These are phyloP conservation scores for Dacryopinax spathularia DNA, from an alignment of 768 basidiomycete genomes.

Conservation along the genomic window DNA sequence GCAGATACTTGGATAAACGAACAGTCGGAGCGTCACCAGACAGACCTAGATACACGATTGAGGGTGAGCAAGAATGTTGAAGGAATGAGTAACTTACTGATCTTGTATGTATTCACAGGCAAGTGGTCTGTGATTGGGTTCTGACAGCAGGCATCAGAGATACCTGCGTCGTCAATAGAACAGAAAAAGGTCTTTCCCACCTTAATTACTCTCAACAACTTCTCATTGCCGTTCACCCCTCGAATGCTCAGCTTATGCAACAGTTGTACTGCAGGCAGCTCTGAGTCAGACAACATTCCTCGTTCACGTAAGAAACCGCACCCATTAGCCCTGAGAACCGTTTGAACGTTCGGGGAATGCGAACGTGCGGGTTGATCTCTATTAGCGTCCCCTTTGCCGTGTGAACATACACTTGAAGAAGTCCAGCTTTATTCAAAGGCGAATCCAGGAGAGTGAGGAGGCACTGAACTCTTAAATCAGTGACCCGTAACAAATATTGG, in stretches of 20 bases:
- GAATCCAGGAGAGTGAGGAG: conserved; percentile 92
- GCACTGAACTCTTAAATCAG: conserved; percentile 67
- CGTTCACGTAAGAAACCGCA: conserved; percentile 20
- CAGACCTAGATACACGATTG: conserved; percentile 57
- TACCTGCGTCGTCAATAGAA: no score
- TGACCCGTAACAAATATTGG: neutral
- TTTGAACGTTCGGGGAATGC: conserved; percentile 97
- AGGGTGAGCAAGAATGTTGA: neutral
- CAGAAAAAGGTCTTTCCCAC: conserved; percentile 28
- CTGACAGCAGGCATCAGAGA: no score
- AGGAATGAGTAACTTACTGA: conserved; percentile 45
- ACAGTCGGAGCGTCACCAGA: conserved; percentile 81
- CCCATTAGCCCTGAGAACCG: conserved; percentile 98
- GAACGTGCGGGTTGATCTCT: conserved; percentile 94
- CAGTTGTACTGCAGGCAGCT: conserved; percentile 59
- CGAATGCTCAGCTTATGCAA: conserved; percentile 91
- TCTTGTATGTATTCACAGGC: conserved; percentile 86
- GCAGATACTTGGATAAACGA: conserved; percentile 69
- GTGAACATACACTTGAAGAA: conserved; percentile 95
- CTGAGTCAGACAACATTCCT: neutral
- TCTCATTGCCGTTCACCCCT: conserved; percentile 92
- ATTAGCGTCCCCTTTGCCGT: conserved; percentile 92
- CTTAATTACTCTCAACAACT: conserved; percentile 92
- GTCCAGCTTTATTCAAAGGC: conserved; percentile 91
- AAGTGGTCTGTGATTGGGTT: conserved; percentile 92